Base-by-base conservation (phyloP, 208 protist genomes). In the Lotmaria passim region DNA sequence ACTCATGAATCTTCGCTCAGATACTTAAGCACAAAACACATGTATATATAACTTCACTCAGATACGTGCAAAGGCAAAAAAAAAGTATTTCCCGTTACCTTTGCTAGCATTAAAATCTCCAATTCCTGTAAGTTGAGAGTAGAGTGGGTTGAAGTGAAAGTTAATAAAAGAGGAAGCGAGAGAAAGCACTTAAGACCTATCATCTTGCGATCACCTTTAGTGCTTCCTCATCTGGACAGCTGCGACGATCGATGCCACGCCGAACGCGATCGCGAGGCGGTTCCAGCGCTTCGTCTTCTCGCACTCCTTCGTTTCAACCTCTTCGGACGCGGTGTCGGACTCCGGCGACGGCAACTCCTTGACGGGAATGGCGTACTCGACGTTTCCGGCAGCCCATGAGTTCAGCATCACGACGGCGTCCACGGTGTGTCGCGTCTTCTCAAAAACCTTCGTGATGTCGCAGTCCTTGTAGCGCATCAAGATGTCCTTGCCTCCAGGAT, bases 391-490 rank as follows among this genome's bases (percentile, higher is more conserved):
- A 23, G 57, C 10, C 70, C 70, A 76, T 24, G 34, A 23, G 26
- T 70, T 39, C 3, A 76, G 44, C 53, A 76, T 69, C 5, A 55
- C 58, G 0, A 52, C 44, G 4, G 70, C 70, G 33, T 76, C 70
- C 3, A 46, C 12, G 4, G 73, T 67, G 56, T 78, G 73, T 8
- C 57, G 41, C 51, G 47, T 68, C 39, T 78, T 68, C 31, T 78
- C 65, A 57, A 78, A 78, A n/a, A 61, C 73, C 23, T 60, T 43
- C 23, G 73, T 78, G 39, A 73, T 78, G 48, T 78, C 73, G 28
- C 38, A 33, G 39, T 73, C 65, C 41, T 73, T 58, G 47, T 73
- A 78, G 39, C 58, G 73, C 56, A 73, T 66, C 38, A 78, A 17
- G 43, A 68, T 63, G 4, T 59, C 52, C n/a, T 44, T 67, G 34